phyloP scores from a whole-genome alignment of 2,329 filamentous ascomycete genomes.

The Cercospora sp. region DNA sequence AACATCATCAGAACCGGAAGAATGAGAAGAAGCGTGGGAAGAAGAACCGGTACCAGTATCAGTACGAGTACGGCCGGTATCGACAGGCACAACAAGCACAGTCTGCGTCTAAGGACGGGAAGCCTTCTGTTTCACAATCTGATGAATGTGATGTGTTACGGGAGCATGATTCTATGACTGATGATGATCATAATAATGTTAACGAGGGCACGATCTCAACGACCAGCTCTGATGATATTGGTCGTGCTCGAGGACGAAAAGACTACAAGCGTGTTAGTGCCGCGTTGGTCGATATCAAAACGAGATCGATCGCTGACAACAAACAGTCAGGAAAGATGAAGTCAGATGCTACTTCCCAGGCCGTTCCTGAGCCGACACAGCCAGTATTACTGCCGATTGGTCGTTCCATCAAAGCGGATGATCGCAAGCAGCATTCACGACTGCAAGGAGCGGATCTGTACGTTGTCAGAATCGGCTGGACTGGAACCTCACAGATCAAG shows the following conservation, averaged over 20 bases:
- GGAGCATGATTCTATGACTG: conserved; percentile 28
- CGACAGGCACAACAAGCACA: conserved; percentile 35
- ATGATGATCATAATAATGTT: conserved; percentile 21
- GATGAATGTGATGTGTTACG: conserved; percentile 19
- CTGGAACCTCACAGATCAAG: conserved; percentile 18
- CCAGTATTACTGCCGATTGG: conserved; percentile 37
- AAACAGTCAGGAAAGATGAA: conserved; percentile 30
- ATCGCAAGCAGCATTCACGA: conserved; percentile 49
- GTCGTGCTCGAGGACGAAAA: conserved; percentile 23
- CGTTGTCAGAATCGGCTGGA: conserved; percentile 48
- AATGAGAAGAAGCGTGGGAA: conserved; percentile 32
- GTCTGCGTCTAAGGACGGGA: conserved; percentile 30
- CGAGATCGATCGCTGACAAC: conserved; percentile 11
- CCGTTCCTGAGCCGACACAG: conserved; percentile 17
- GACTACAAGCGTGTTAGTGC: conserved; percentile 31
- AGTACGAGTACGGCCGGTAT: conserved; percentile 34
- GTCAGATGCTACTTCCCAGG: not conserved
- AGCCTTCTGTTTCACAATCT: not conserved
- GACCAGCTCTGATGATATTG: not conserved
- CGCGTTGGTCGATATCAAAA: not conserved
- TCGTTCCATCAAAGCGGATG: conserved; percentile 32
- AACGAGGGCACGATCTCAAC: conserved; percentile 12
- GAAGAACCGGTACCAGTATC: conserved; percentile 35
- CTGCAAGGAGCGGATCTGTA: conserved; percentile 55
- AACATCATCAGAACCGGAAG: conserved; percentile 38